Conservation (phyloP, 2,329 filamentous ascomycete genomes). For the Clathrospora elynae region DNA sequence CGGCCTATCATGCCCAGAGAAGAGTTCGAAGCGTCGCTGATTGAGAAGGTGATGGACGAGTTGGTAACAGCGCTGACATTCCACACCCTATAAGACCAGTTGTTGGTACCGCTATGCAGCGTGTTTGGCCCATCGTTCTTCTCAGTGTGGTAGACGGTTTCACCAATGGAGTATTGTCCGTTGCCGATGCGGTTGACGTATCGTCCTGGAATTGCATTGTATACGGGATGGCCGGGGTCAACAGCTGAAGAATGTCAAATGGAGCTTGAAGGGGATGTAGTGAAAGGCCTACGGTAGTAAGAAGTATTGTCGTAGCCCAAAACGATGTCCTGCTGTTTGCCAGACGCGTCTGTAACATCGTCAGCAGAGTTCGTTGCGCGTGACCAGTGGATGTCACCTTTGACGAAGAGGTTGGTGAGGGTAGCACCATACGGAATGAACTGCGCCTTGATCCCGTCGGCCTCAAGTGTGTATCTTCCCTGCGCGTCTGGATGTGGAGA, state of each 20-base stretch:
- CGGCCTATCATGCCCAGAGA: slow-evolving; percentile 38
- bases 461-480: slow-evolving; percentile 40
- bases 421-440: slow-evolving; percentile 45
- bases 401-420: slow-evolving; percentile 43
- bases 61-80: slow-evolving; percentile 35
- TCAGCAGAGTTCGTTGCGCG: slow-evolving; percentile 10
- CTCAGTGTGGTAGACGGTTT: slow-evolving; percentile 33
- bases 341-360: slow-evolving; percentile 31
- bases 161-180: slow-evolving; percentile 37
- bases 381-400: slow-evolving; percentile 20
- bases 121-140: slow-evolving; percentile 44
- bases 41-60: slow-evolving; percentile 39
- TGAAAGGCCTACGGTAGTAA: slow-evolving; percentile 37
- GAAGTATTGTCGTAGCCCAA: slow-evolving; percentile 44
- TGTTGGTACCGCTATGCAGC: slow-evolving; percentile 42
- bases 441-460: slow-evolving; percentile 40
- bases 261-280: not conserved
- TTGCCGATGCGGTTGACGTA: slow-evolving; percentile 45
- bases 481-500: slow-evolving; percentile 29
- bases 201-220: slow-evolving; percentile 42
- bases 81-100: slow-evolving; percentile 41
- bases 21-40: slow-evolving; percentile 39
- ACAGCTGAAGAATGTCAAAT: slow-evolving; percentile 32
- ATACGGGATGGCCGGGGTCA: slow-evolving; percentile 43
- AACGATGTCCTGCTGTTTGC: slow-evolving; percentile 39